A percentile compares a stretch with the other conserved stretches of the same genome.
Evolutionary conservation across 2,329 filamentous ascomycete genomes (phyloP).

Genomic region (Alternaria angustiovoidea): DNA sequence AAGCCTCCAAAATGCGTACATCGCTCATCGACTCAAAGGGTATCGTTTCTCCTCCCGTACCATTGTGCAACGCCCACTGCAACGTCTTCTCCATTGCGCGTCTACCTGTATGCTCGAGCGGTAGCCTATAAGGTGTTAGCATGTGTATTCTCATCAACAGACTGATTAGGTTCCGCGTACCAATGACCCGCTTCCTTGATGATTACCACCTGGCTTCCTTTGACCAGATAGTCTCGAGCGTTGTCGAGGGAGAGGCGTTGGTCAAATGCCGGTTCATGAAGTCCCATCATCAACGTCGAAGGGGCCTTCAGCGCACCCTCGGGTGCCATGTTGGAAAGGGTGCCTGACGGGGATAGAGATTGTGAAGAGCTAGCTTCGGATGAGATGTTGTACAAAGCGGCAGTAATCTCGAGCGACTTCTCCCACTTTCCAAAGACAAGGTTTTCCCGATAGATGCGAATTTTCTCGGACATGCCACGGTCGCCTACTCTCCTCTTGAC

Average conservation of each 20-base stretch:
- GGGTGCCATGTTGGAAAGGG: constrained; percentile 55
- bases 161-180: constrained; percentile 12
- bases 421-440: constrained; percentile 57
- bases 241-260: constrained; percentile 60
- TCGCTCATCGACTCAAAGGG: constrained; percentile 33
- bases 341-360: constrained; percentile 33
- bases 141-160: background rate
- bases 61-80: constrained; percentile 42
- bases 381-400: constrained; percentile 56
- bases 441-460: constrained; percentile 63
- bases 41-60: constrained; percentile 20
- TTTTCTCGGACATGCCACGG: constrained; percentile 61
- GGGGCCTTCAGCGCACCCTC: constrained; percentile 60
- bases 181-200: constrained; percentile 63
- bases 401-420: constrained; percentile 61
- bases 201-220: constrained; percentile 60
- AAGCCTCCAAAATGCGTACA: constrained; percentile 27
- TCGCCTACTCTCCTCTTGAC: constrained; percentile 51
- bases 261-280: constrained; percentile 62
- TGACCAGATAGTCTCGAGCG: constrained; percentile 60
- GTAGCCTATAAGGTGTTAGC: constrained; percentile 29
- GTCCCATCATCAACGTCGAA: constrained; percentile 63
- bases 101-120: constrained; percentile 57
- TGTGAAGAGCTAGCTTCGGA: constrained; percentile 13
- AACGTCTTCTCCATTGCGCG: constrained; percentile 53